Evolutionary conservation across 768 basidiomycete genomes (phyloP).

Genomic region (Calocybe indica): DNA sequence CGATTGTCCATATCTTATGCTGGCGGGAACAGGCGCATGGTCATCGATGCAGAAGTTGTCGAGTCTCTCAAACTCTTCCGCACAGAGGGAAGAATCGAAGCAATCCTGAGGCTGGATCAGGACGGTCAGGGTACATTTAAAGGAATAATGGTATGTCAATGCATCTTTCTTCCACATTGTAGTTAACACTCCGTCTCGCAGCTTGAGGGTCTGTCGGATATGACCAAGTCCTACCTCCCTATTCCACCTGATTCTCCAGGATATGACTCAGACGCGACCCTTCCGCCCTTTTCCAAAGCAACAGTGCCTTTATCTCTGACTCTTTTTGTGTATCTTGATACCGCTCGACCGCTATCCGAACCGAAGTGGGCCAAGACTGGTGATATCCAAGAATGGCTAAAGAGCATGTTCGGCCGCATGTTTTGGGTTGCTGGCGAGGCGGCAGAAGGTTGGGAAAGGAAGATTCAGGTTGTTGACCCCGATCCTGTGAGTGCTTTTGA

Average conservation of each 20-base stretch:
- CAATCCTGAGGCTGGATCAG: conserved; percentile 54
- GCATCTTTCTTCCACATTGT: conserved; percentile 3
- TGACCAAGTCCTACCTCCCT: conserved; percentile 64
- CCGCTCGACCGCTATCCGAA: conserved; percentile 82
- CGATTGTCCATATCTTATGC: conserved; percentile 95
- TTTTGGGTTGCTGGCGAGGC: conserved; percentile 82
- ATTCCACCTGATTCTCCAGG: conserved; percentile 16
- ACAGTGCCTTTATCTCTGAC: conserved; percentile 49
- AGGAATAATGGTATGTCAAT: conserved; percentile 65
- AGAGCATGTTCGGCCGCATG: conserved; percentile 82
- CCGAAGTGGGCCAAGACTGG: conserved; percentile 97
- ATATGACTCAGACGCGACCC: conserved; percentile 48
- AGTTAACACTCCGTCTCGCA: conserved; percentile 22
- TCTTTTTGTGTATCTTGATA: conserved; percentile 80
- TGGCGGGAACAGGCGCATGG: conserved; percentile 77
- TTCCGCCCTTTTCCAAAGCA: conserved; percentile 67
- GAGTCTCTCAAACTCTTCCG: conserved; percentile 77
- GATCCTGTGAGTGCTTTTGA: conserved; percentile 68
- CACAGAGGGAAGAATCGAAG: conserved; percentile 81
- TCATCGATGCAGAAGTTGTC: conserved; percentile 86
- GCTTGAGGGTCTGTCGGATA: conserved; percentile 72
- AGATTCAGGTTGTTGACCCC: conserved; percentile 87
- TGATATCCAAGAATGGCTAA: conserved; percentile 90
- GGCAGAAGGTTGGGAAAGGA: conserved; percentile 91
- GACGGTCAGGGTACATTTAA: conserved; percentile 53